Evolutionary conservation across 148 eudicot genomes (phyloP).

Genomic region (Camellia japonica): DNA sequence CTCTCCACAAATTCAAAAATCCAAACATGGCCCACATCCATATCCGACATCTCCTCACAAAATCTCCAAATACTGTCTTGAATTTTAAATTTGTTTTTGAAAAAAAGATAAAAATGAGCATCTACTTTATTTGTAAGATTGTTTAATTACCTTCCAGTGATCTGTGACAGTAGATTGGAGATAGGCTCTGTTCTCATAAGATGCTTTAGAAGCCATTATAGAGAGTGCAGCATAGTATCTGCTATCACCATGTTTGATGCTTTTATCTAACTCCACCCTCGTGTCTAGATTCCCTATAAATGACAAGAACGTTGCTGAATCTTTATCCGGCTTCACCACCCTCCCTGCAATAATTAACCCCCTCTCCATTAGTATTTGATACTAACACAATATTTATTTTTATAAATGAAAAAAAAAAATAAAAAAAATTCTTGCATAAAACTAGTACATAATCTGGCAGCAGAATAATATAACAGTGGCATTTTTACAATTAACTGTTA

Average conservation of each 20-base stretch:
- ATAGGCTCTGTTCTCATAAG: constrained; percentile 54
- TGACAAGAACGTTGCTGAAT: constrained; percentile 29
- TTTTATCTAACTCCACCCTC: constrained; percentile 41
- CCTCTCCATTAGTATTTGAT: neutral
- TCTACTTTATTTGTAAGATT: too few relatives aligned
- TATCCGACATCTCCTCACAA: too few relatives aligned
- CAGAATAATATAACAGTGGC: too few relatives aligned
- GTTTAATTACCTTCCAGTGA: constrained; percentile 49
- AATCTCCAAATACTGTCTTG: too few relatives aligned
- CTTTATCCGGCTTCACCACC: constrained; percentile 19
- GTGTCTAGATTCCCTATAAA: constrained; percentile 41
- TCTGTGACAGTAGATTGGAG: constrained; percentile 27
- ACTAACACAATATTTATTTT: neutral
- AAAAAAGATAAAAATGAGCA: too few relatives aligned
- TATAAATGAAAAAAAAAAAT: too few relatives aligned
- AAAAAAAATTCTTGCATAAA: neutral
- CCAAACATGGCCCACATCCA: too few relatives aligned
- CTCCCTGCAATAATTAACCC: constrained; percentile 21
- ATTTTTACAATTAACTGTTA: too few relatives aligned
- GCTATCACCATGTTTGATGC: constrained; percentile 35
- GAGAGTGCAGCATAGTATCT: constrained; percentile 51
- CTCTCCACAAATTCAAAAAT: too few relatives aligned
- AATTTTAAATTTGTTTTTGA: too few relatives aligned
- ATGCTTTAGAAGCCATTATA: constrained; percentile 68
- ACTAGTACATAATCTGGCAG: neutral